A percentile compares a stretch with the other conserved stretches of the same genome.
phyloP scores from a whole-genome alignment of 805 yeast species.

The Sugiyamaella mastotermitis region DNA sequence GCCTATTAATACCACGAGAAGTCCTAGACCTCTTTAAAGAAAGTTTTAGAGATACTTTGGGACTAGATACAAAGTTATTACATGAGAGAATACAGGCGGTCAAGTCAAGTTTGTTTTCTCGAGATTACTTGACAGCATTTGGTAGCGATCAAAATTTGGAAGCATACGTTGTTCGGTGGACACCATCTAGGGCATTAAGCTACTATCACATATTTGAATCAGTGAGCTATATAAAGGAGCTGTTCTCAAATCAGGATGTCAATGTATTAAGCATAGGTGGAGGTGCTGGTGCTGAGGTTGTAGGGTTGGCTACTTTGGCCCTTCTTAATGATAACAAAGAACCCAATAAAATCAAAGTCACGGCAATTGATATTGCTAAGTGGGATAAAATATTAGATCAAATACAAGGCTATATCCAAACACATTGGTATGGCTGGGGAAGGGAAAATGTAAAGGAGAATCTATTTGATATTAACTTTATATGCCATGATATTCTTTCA shows the following conservation, averaged over 20 bases:
- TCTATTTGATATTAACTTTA: constrained; percentile 13
- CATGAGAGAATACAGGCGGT: constrained; percentile 55
- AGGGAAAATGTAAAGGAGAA: background rate
- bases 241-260: constrained; percentile 12
- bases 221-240: background rate
- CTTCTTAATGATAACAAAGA: constrained; percentile 18
- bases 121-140: constrained; percentile 71
- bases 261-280: constrained; percentile 68
- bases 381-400: constrained; percentile 55
- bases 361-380: constrained; percentile 70
- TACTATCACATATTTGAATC: constrained; percentile 55
- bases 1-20: constrained; percentile 11
- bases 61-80: constrained; percentile 21
- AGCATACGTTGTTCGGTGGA: constrained; percentile 82
- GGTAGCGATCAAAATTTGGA: constrained; percentile 53
- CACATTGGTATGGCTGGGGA: constrained; percentile 40
- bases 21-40: constrained; percentile 25
- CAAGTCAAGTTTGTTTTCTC: constrained; percentile 59
- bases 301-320: constrained; percentile 56
- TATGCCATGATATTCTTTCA: constrained; percentile 22
- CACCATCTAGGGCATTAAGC: constrained; percentile 74
- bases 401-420: constrained; percentile 39
- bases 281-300: constrained; percentile 83
- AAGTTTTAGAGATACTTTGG: constrained; percentile 22
- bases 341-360: constrained; percentile 35